Evolutionary conservation across 345 rosid species (phyloP), one percentile per base, ranked within the genome.

Genomic region (Dimocarpus longan): DNA sequence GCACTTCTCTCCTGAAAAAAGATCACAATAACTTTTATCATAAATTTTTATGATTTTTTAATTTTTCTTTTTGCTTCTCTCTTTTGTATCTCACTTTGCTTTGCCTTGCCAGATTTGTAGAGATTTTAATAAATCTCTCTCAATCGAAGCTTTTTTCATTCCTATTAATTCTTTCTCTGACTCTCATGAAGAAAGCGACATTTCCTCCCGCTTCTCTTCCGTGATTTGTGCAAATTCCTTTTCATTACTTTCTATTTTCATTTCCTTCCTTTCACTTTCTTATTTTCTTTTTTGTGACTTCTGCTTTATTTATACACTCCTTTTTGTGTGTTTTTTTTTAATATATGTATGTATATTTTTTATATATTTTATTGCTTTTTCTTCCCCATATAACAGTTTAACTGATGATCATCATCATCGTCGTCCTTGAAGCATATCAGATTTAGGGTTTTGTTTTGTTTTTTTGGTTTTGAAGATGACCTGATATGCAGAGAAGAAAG

Each of bases 131-230:
- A 79, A 69, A 76, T 79, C 71, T 76, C 69, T 81, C 73, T 78
- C n/a, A 60, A 60, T 60, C 65, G 3, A 54, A 54, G 59, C 59
- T 16, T 54, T 54, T 54, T 54, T 54, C n/a, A 16, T 54, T 50
- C 56, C 56, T 15, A 54, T 54, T 54, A 54, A 54, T 54, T 80
- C 73, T 78, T 42, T 80, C 79, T 68, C 87, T 82, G 81, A 85
- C 82, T 85, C 85, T 74, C 87, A 85, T 26, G 87, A 57, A 16
- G 83, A 85, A 66, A 82, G 80, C 79, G 87, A 82, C 81, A 40
- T 82, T 39, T 82, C 78, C 63, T 79, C 69, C 28, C 21, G 56
- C 78, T 22, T 52, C 63, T 66, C 78, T 66, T 66, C 78, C 71
- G 71, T 50, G 21, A 76, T 76, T 66, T 76, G 48, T 76, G 73